These are phyloP conservation scores for Blastobotrys aristatus DNA, from an alignment of 1,139 yeast species.

Conservation along the genomic window DNA sequence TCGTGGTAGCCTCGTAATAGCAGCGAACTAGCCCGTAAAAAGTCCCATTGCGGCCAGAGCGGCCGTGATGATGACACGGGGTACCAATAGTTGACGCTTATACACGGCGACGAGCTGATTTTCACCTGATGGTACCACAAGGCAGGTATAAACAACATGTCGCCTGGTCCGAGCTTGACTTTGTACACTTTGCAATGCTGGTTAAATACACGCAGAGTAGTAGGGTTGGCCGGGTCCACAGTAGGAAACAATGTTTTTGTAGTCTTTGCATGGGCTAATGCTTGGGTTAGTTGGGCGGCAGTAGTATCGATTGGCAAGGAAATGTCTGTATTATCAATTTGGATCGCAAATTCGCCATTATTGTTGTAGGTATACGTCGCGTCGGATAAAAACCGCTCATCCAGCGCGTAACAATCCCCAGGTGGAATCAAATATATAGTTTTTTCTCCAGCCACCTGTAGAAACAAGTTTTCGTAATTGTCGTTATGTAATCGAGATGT, in stretches of 20 bases:
- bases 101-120: slow-evolving; percentile 27
- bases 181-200: slow-evolving; percentile 26
- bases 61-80: slow-evolving; percentile 26
- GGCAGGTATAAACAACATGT: slow-evolving; percentile 38
- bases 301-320: slow-evolving; percentile 14
- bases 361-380: slow-evolving; percentile 26
- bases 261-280: slow-evolving; percentile 10
- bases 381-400: slow-evolving; percentile 28
- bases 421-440: slow-evolving; percentile 37
- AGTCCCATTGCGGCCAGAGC: slow-evolving; percentile 34
- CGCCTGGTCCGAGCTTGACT: slow-evolving; percentile 35
- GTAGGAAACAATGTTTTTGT: slow-evolving; percentile 33
- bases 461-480: slow-evolving; percentile 38
- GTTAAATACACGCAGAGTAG: slow-evolving; percentile 17
- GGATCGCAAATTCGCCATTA: slow-evolving; percentile 13
- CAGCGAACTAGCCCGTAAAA: slow-evolving; percentile 26
- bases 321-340: slow-evolving; percentile 19
- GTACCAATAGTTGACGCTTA: slow-evolving; percentile 40
- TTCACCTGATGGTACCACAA: slow-evolving; percentile 40
- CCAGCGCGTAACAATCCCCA: slow-evolving; percentile 28
- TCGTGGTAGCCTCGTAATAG: slow-evolving; percentile 29
- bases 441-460: slow-evolving; percentile 35
- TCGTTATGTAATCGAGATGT: slow-evolving; percentile 39
- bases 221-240: slow-evolving; percentile 28
- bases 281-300: not conserved